phyloP scores from a whole-genome alignment of 345 rosid species.

The Jatropha curcas region DNA sequence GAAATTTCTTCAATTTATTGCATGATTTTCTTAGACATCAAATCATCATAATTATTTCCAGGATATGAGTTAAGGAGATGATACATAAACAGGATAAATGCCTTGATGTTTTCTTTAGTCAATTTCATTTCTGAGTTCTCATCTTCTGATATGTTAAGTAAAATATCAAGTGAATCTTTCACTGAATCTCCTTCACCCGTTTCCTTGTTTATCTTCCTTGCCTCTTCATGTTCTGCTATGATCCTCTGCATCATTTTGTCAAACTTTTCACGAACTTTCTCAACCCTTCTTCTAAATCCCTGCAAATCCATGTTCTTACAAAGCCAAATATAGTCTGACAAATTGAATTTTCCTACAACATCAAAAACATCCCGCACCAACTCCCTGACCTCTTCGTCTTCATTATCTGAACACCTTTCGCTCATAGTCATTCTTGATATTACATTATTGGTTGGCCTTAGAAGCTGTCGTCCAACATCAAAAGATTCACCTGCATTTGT shows the following conservation, averaged over 20 bases:
- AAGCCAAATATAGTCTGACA: conserved; percentile 55
- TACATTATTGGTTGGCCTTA: conserved; percentile 37
- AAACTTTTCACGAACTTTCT: conserved; percentile 36
- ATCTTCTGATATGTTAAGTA: conserved; percentile 46
- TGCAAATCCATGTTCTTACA: conserved; percentile 57
- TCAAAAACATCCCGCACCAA: conserved; percentile 37
- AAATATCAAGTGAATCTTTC: conserved; percentile 49
- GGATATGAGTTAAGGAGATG: not conserved
- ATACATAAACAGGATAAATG: conserved; percentile 49
- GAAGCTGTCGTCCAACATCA: conserved; percentile 47
- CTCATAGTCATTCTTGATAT: conserved; percentile 50
- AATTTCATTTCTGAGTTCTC: conserved; percentile 43
- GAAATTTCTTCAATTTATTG: not conserved
- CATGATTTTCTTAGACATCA: not conserved
- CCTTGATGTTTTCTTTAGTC: conserved; percentile 54
- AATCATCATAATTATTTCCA: not conserved
- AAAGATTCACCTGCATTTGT: conserved; percentile 31
- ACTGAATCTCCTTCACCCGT: conserved; percentile 9
- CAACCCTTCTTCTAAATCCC: conserved; percentile 40
- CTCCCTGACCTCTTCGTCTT: conserved; percentile 45
- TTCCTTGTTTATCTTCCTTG: conserved; percentile 30
- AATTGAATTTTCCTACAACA: conserved; percentile 47
- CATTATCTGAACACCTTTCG: conserved; percentile 36
- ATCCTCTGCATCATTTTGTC: conserved; percentile 43
- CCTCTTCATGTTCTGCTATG: conserved; percentile 48